Base-by-base conservation (phyloP, 352 stramenopile genomes). In the Phytopythium litorale region DNA sequence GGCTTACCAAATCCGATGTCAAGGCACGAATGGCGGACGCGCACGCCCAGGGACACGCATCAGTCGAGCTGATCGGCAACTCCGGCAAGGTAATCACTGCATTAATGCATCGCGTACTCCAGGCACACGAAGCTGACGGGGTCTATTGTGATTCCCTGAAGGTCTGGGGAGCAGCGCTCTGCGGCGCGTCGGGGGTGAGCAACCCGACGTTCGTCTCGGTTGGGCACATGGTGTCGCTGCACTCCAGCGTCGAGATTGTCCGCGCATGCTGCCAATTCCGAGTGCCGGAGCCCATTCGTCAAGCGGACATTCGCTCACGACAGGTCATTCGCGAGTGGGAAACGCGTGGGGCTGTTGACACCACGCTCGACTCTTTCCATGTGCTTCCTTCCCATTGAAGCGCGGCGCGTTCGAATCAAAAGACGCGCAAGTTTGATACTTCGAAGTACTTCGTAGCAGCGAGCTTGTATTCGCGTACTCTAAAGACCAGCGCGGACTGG, bases 121-220 rank as follows among this genome's bases (percentile, higher is more conserved):
- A n/a, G 38, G 5, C 7, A 19, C 18, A 43, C n/a, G 23, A 21
- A 33, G 50, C 23, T 58, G 56, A 40, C 45, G 43, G 21, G 18
- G 42, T 62, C 33, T 62, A 38, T 23, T 64, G 7, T 65, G 16
- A 7, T 30, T 56, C 48, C 58, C 23, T 66, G 28, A 57, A 90
- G 65, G 62, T 91, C 21, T 96, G 87, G 88, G 88, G 83, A 38
- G 79, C 83, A 35, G 87, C 87, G 45, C 57, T 93, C 23, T 93
- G 84, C 30, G 75, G 76, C 15, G 73, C 84, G 45, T 55, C 70
- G 33, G 75, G 72, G 0, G 74, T 91, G 3, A 78, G 85, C 59
- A 95, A 95, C 71, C 88, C 88, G 12, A 73, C 93, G 32, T 96
- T 89, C 61, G 84, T 96, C n/a, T 96, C 88, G 3, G 71, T 91